Evolutionary conservation across 1,139 yeast species (phyloP).

Genomic region (Geotrichum australiense): DNA sequence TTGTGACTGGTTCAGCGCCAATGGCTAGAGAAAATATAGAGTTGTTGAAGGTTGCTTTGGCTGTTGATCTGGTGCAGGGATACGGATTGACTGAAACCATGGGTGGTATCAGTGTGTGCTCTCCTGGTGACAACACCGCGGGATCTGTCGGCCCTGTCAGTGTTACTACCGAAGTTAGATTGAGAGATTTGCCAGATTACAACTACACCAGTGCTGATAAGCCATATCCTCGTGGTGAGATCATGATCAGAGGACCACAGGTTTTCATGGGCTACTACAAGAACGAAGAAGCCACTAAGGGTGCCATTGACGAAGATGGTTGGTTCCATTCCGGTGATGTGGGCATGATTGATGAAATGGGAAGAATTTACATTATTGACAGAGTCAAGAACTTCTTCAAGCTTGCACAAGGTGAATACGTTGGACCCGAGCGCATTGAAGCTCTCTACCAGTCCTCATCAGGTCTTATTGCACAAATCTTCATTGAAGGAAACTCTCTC

Average conservation of each 20-base stretch:
- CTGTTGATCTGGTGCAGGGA: constrained; percentile 58
- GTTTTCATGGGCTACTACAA: constrained; percentile 55
- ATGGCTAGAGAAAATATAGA: constrained; percentile 52
- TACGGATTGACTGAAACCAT: constrained; percentile 74
- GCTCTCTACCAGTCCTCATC: constrained; percentile 51
- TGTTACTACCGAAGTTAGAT: constrained; percentile 48
- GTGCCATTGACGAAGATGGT: constrained; percentile 54
- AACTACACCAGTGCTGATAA: constrained; percentile 49
- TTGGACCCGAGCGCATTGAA: constrained; percentile 74
- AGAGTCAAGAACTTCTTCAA: constrained; percentile 78
- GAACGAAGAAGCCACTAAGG: constrained; percentile 47
- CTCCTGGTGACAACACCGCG: constrained; percentile 40
- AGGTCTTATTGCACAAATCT: constrained; percentile 49
- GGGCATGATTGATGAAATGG: constrained; percentile 48
- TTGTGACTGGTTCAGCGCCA: constrained; percentile 70
- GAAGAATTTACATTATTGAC: constrained; percentile 58
- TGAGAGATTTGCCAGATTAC: constrained; percentile 63
- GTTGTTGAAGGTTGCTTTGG: constrained; percentile 57
- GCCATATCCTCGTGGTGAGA: constrained; percentile 49
- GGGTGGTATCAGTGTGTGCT: constrained; percentile 51
- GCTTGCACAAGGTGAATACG: constrained; percentile 74
- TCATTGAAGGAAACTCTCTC: constrained; percentile 63
- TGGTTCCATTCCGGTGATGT: constrained; percentile 79
- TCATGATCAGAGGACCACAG: constrained; percentile 62
- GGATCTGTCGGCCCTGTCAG: constrained; percentile 62